Percentiles rank a stretch among this genome's conserved stretches.
phyloP scores from a whole-genome alignment of 2,329 filamentous ascomycete genomes.

The Fusarium lateritium region DNA sequence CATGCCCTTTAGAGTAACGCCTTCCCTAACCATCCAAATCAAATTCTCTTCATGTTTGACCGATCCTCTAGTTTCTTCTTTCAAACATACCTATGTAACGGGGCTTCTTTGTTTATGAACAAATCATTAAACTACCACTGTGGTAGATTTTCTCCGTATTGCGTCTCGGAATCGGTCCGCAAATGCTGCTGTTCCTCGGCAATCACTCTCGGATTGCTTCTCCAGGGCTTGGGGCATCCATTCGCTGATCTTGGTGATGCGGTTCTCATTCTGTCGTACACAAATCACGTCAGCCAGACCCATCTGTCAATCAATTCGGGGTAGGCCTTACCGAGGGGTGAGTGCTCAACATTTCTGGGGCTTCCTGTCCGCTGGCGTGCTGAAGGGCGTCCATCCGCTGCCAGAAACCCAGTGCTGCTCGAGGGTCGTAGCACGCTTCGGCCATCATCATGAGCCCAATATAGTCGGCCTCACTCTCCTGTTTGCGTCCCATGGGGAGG shows the following conservation, averaged over 20 bases:
- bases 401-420: constrained; percentile 77
- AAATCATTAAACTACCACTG: constrained; percentile 31
- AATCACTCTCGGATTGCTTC: constrained; percentile 68
- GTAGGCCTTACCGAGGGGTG: constrained; percentile 76
- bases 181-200: constrained; percentile 65
- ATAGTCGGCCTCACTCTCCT: constrained; percentile 85
- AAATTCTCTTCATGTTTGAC: background rate
- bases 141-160: constrained; percentile 55
- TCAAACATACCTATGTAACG: background rate
- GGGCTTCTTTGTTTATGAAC: background rate
- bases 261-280: constrained; percentile 66
- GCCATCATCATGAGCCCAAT: constrained; percentile 89
- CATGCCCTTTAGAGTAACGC: background rate
- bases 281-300: constrained; percentile 3
- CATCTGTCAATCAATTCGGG: background rate
- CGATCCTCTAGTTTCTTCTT: background rate
- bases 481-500: constrained; percentile 77
- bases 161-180: constrained; percentile 67
- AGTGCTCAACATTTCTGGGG: constrained; percentile 81
- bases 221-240: constrained; percentile 73
- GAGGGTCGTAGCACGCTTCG: constrained; percentile 81
- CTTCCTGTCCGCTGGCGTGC: constrained; percentile 59
- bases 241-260: constrained; percentile 75
- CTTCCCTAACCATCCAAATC: background rate
- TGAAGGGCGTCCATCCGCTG: constrained; percentile 72